Base-by-base conservation (phyloP, 495 filamentous ascomycete species). In the Penicillium cataractarum region DNA sequence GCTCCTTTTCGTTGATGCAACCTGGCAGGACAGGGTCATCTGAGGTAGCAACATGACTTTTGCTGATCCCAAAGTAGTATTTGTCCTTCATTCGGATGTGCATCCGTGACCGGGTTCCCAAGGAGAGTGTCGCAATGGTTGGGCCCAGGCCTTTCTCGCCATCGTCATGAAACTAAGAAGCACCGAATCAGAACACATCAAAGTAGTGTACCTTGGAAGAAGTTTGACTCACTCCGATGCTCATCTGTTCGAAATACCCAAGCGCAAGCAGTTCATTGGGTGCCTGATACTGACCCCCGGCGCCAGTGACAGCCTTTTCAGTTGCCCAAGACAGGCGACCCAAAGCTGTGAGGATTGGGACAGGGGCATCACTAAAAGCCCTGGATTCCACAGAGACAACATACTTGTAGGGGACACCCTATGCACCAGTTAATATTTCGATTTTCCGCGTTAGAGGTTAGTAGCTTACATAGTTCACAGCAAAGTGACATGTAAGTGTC, bases 361-460 rank as follows among this genome's bases (percentile, higher is more conserved):
- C 60, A 0, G 85, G 85, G 0, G 91, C 89, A 17, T 88, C 81
- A 3, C 75, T 66, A 58, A 96, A 93, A 3, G 76, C 77, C 48
- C 73, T 84, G 0, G 88, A 89, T 10, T 86, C 76, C 3, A 91
- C 87, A 6, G 82, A 74, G 2, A 92, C 90, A 13, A 90, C 83
- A 63, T 88, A 96, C 63, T 96, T 93, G 69, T 97, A 96, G 0
- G 87, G 88, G 55, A 90, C 89, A 0, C 92, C 92, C 87, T 92
- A 63, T 35, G 13, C 8, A 22, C 2, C 15, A 4, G 24, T 62
- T 49, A 58, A 6, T 31, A 61, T 22, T 26, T 21, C 3, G 6
- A 26, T 35, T 24, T 22, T 13, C 17, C 26, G 56, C 70, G 37
- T 73, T 61, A 35, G 44, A 65, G 6, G 5, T 27, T 42, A 24